Evolutionary conservation across 2,329 filamentous ascomycete genomes (phyloP), one percentile per base, ranked within the genome.

Genomic region (Cladosporium austrohemisphaericum): DNA sequence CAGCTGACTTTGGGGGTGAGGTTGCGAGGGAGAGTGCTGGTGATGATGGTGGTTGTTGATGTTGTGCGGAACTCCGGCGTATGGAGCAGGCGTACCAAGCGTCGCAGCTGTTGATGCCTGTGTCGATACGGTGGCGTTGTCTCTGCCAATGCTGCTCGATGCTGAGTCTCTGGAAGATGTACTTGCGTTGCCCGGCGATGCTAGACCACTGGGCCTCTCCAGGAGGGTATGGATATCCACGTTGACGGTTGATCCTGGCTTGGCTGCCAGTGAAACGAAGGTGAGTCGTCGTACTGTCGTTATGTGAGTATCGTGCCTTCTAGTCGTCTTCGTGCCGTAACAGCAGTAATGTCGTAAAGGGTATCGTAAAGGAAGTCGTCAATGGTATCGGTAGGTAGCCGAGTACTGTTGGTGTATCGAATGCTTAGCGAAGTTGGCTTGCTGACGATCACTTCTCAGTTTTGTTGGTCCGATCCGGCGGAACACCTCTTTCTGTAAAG

Each of bases 221-320:
- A 95, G 80, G 59, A 95, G 81, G 60, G 86, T 84, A 72, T 87
- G 83, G 86, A 95, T 94, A 91, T 95, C 90, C 90, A 95, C 85
- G 80, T 78, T 91, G 82, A 76, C 81, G 79, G 77, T 77, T 59
- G 50, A 58, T 57, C 70, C 69, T 66, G 67, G 71, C 68, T 54
- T 61, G 54, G 44, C 57, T 52, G 64, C 71, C 67, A 73, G 71
- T 69, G 68, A 67, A 19, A 8, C 11, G 28, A 31, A 4, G 28
- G 28, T 31, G 28, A 31, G 28, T 31, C 28, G 28, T 31, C 28
- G n/a, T n/a, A n/a, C n/a, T n/a, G n/a, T n/a, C n/a, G n/a, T n/a
- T n/a, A n/a, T n/a, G n/a, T n/a, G n/a, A n/a, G n/a, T n/a, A n/a
- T n/a, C n/a, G n/a, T n/a, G n/a, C n/a, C n/a, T n/a, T n/a, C n/a